These are phyloP conservation scores for Didymella exigua DNA, from an alignment of 2,329 filamentous ascomycete species.

Conservation along the genomic window DNA sequence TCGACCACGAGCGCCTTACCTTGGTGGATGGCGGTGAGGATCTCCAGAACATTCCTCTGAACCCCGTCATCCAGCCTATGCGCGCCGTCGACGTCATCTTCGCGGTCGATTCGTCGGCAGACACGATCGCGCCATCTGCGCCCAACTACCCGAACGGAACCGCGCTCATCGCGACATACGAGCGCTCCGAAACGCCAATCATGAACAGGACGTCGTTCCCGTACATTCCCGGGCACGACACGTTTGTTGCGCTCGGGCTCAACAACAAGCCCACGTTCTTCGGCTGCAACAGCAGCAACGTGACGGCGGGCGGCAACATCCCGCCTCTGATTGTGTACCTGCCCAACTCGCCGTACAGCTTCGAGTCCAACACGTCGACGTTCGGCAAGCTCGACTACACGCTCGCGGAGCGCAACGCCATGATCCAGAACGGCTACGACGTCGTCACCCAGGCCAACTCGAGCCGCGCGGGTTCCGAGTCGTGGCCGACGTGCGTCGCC, in stretches of 20 bases:
- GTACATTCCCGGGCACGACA: slow-evolving; percentile 72
- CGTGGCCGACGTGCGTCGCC: slow-evolving; percentile 84
- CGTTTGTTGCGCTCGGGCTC: slow-evolving; percentile 76
- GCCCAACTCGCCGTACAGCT: slow-evolving; percentile 81
- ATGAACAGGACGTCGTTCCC: slow-evolving; percentile 77
- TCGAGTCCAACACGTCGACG: slow-evolving; percentile 78
- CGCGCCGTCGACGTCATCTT: slow-evolving; percentile 80
- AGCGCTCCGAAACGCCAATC: slow-evolving; percentile 63
- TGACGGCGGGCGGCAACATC: slow-evolving; percentile 54
- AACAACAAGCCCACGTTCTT: slow-evolving; percentile 81
- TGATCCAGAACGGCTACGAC: slow-evolving; percentile 87
- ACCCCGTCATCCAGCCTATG: slow-evolving; percentile 76
- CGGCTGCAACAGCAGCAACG: slow-evolving; percentile 72
- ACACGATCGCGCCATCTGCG: slow-evolving; percentile 58
- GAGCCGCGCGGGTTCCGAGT: slow-evolving; percentile 63
- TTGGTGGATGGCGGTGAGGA: slow-evolving; percentile 82
- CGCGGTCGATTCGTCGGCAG: slow-evolving; percentile 77
- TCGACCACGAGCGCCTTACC: slow-evolving; percentile 62
- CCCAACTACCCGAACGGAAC: slow-evolving; percentile 79
- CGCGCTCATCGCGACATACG: slow-evolving; percentile 73
- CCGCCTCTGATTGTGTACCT: slow-evolving; percentile 83
- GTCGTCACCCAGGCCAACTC: slow-evolving; percentile 82
- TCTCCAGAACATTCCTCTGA: slow-evolving; percentile 77
- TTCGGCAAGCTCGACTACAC: slow-evolving; percentile 68
- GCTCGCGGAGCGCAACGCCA: slow-evolving; percentile 70